A percentile compares a stretch with the other conserved stretches of the same genome.
phyloP scores from a whole-genome alignment of 495 filamentous ascomycete species.

The Aspergillus incahuasiensis region DNA sequence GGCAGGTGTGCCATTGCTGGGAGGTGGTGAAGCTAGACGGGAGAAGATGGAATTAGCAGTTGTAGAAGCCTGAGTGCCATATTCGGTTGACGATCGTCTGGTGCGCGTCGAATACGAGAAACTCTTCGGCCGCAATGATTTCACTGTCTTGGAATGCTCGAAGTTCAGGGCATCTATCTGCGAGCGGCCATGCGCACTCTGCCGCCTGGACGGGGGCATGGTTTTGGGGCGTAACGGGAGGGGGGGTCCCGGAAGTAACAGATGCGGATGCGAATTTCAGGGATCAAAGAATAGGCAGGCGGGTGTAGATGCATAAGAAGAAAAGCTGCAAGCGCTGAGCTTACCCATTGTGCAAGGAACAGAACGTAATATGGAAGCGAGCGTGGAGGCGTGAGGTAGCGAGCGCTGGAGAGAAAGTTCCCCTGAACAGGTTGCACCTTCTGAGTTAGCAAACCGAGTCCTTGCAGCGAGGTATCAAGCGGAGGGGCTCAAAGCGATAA shows the following conservation, averaged over 20 bases:
- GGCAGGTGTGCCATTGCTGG: constrained; percentile 36
- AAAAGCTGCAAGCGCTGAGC: constrained; percentile 18
- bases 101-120: constrained; percentile 13
- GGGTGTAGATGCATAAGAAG: constrained; percentile 10
- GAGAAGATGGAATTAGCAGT: constrained; percentile 27
- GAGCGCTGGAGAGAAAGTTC: constrained; percentile 28
- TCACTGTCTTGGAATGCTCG: constrained; percentile 3
- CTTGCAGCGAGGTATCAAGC: constrained; percentile 18
- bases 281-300: not conserved
- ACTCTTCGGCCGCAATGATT: constrained; percentile 12
- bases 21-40: constrained; percentile 36
- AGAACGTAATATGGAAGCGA: constrained; percentile 24
- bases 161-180: constrained; percentile 12
- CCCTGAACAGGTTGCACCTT: constrained; percentile 29
- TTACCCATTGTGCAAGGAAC: constrained; percentile 42
- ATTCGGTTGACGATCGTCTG: constrained; percentile 13
- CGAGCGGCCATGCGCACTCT: constrained; percentile 17
- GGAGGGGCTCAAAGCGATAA: constrained; percentile 9
- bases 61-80: constrained; percentile 12
- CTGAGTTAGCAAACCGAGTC: constrained; percentile 21
- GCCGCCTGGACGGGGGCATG: constrained; percentile 16
- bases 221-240: constrained; percentile 13
- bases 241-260: not conserved
- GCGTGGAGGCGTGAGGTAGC: constrained; percentile 23
- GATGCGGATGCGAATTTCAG: not conserved